phyloP scores from a whole-genome alignment of 805 yeast species.

The Tetrapisispora phaffii region DNA sequence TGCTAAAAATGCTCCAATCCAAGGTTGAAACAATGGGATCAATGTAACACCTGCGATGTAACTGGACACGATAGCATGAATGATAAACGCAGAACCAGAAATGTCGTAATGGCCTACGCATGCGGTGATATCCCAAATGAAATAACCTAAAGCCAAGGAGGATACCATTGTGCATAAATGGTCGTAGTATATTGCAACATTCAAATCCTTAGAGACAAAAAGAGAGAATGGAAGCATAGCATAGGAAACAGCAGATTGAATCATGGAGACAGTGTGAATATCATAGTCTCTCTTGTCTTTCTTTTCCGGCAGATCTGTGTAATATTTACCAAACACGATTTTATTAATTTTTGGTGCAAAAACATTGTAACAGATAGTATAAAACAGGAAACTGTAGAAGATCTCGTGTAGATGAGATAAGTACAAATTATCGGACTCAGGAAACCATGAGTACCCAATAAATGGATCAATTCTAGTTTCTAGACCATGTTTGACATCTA shows the following conservation, averaged over 20 bases:
- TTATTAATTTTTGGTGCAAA: conserved; percentile 45
- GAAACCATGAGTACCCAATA: conserved; percentile 8
- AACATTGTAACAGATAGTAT: conserved; percentile 40
- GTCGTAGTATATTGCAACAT: conserved; percentile 56
- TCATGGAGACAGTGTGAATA: conserved; percentile 78
- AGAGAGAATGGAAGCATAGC: conserved; percentile 49
- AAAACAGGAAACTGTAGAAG: conserved; percentile 47
- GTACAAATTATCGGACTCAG: conserved; percentile 33
- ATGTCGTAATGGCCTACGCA: conserved; percentile 51
- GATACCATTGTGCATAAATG: conserved; percentile 66
- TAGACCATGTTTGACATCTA: background rate
- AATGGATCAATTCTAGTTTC: conserved; percentile 4
- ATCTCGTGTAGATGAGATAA: conserved; percentile 67
- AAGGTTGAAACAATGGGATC: conserved; percentile 67
- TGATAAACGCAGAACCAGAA: conserved; percentile 70
- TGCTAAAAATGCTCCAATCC: conserved; percentile 69
- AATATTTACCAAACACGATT: conserved; percentile 41
- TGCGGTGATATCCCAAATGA: conserved; percentile 75
- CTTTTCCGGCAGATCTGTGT: conserved; percentile 35
- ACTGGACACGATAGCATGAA: conserved; percentile 76
- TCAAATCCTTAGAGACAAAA: conserved; percentile 36
- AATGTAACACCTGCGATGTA: conserved; percentile 56
- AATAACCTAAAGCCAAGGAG: conserved; percentile 71
- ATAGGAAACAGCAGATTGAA: conserved; percentile 64
- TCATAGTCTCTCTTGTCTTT: conserved; percentile 64